Evolutionary conservation across 2,329 filamentous ascomycete genomes (phyloP), one percentile per base, ranked within the genome.

Genomic region (Pseudogymnoascus sp.): DNA sequence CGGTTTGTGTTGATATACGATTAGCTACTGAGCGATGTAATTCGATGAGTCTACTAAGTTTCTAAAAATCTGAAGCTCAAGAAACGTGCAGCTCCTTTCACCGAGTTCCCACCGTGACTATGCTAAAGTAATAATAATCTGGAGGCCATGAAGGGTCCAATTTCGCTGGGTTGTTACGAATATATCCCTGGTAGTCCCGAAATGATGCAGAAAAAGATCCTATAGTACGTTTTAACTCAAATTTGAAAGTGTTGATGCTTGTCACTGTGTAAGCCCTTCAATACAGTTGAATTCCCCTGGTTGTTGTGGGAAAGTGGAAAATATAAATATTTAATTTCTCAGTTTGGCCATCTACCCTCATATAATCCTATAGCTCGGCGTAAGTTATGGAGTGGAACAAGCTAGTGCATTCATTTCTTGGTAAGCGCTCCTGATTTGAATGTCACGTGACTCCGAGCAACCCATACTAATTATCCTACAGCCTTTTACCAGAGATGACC

Each of bases 401-500:
- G 64, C 72, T 74, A 74, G 67, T 66, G 71, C 70, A 74, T 73
- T 73, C 72, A 74, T 74, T 73, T 74, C 72, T 74, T 74, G 72
- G 67, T 65, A 65, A 67, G 51, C 13, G 41, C 36, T 60, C 23
- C 16, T 13, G 3, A n/a, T 39, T 43, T 23, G n/a, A 14, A 16
- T 19, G 11, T 57, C 25, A 14, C 14, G 7, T 60, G 28, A 36
- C 16, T 28, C 8, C 19, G 16, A n/a, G 16, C 45, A 25, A 16
- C 57, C n/a, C 57, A 36, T 39, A 67, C 65, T 67, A 68, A 67
- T 61, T 67, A 23, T 34, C 19, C 19, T 34, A 48, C 67, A 66
- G 68, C 72, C 72, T 74, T 74, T 74, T 74, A 74, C 72, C 73
- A 74, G 73, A 74, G 72, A 74, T 75, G 72, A 73, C 73, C 73